Conservation (phyloP, 306 rosid species). For the Castanea sativa region DNA sequence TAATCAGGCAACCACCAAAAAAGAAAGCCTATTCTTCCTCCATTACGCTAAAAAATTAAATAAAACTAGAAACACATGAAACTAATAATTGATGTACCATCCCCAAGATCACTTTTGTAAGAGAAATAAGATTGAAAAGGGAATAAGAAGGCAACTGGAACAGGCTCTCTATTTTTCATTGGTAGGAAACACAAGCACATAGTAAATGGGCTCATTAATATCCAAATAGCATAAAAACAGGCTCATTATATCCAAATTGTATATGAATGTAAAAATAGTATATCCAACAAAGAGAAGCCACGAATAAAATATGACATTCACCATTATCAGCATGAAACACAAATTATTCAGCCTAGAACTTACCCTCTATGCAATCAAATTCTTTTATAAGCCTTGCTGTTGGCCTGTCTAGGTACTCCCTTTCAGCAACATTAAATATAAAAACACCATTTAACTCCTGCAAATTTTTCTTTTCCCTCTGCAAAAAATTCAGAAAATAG, state of each 20-base stretch:
- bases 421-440: constrained; percentile 67
- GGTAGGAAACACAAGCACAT: background rate
- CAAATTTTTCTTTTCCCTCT: constrained; percentile 82
- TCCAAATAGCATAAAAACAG: background rate
- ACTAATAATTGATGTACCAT: background rate
- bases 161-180: background rate
- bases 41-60: background rate
- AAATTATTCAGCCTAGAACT: constrained; percentile 11
- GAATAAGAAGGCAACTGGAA: background rate
- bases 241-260: background rate
- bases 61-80: background rate
- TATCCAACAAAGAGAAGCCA: constrained; percentile 1
- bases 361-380: constrained; percentile 66
- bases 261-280: background rate
- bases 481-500: constrained; percentile 24
- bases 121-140: background rate
- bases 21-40: background rate
- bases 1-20: background rate
- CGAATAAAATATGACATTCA: background rate
- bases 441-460: constrained; percentile 74
- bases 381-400: constrained; percentile 86
- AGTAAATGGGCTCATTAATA: background rate
- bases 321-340: background rate
- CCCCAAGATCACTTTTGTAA: background rate
- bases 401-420: constrained; percentile 80